Evolutionary conservation across 805 yeast genomes (phyloP), one percentile per base, ranked within the genome.

Genomic region (Deakozyma indianensis): DNA sequence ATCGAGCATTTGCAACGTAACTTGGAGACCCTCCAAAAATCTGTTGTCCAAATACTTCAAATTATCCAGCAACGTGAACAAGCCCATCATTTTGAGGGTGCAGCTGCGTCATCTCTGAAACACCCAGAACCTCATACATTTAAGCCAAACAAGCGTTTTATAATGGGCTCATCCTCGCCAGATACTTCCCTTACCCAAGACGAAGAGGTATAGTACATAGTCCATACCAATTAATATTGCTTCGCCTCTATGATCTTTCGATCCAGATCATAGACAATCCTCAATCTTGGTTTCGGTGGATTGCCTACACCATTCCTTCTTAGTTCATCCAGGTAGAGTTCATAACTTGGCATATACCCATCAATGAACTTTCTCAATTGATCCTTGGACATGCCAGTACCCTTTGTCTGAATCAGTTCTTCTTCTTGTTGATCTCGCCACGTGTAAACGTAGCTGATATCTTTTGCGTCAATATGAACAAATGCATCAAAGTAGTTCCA

Each of bases 291-390:
- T n/a, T 20, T 9, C 9, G 38, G 38, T 20, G 9, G 9, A 20
- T 7, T 9, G 5, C 16, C 38, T 14, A 32, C 38, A 4, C 38
- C 38, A 5, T 32, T n/a, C 18, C 18, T 9, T 7, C 38, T 14
- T 20, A 32, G 18, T n/a, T 14, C 38, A 20, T 32, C 38, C 5
- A 32, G 38, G 16, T 83, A 92, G 20, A 88, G 56, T 50, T 75
- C 73, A 55, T 90, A 90, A 29, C 81, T 74, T 1, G 95, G 95
- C 86, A 83, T 81, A 61, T 90, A 90, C 49, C 95, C 71, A 48
- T 80, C 76, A 9, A 90, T 80, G 66, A 92, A 92, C 18, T 51
- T 51, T 7, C 52, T 61, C 3, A 90, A 95, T 53, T 80, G 72
- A 1, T 57, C 68, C 52, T 83, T 92, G 1, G 80, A 62, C 97